A percentile compares a stretch with the other conserved stretches of the same genome.
phyloP scores from a whole-genome alignment of 73 alveolate species.

The Paramecium tetraurelia region DNA sequence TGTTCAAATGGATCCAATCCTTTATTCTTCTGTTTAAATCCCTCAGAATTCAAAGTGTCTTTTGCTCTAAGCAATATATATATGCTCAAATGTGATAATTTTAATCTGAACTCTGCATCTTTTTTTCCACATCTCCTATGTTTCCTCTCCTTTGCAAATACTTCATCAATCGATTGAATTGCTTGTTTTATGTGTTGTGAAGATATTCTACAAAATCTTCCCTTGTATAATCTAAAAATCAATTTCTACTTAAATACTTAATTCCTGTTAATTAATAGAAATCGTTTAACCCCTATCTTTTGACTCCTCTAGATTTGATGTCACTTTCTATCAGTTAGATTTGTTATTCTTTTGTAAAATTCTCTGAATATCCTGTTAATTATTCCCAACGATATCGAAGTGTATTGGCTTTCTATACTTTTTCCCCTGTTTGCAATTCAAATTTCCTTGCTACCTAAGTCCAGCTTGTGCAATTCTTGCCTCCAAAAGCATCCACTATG shows the following conservation, averaged over 20 bases:
- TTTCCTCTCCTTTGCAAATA: not conserved
- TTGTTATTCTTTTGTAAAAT: not conserved
- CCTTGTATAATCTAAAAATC: not conserved
- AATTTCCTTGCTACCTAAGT: not conserved
- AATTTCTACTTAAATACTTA: not conserved
- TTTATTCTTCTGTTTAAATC: not conserved
- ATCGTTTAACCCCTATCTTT: not conserved
- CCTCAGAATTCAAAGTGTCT: not conserved
- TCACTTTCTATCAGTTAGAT: not conserved
- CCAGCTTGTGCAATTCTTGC: not conserved
- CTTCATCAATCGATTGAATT: not conserved
- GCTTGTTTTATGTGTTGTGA: not conserved
- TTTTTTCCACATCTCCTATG: not conserved
- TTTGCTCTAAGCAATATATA: not conserved
- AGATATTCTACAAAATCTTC: not conserved
- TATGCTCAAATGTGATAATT: not conserved
- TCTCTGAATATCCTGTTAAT: not conserved
- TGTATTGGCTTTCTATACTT: not conserved
- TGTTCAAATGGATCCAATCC: not conserved
- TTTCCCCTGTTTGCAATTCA: not conserved
- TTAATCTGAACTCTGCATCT: not conserved
- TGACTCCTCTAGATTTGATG: not conserved
- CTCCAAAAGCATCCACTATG: not conserved
- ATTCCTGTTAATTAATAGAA: not conserved
- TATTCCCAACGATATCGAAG: not conserved